These are phyloP conservation scores for Neodidymelliopsis sp. DNA, from an alignment of 2,329 filamentous ascomycete genomes.

Conservation along the genomic window DNA sequence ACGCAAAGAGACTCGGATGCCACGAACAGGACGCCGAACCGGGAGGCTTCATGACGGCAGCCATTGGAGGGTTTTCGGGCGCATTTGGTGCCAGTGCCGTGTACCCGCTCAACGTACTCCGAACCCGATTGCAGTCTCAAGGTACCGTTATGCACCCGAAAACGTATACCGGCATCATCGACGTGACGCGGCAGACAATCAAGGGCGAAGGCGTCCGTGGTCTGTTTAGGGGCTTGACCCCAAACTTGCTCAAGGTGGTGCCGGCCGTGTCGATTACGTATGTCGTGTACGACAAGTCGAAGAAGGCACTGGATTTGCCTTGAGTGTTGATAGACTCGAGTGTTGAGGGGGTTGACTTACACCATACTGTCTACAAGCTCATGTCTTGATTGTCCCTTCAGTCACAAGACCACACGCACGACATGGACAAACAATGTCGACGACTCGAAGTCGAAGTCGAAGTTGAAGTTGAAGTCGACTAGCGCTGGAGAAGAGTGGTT, in stretches of 20 bases:
- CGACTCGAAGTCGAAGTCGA: too few species aligned
- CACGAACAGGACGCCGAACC: slow-evolving; percentile 82
- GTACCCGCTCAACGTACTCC: slow-evolving; percentile 92
- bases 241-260: slow-evolving; percentile 94
- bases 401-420: too few species aligned
- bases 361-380: too few species aligned
- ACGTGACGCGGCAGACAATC: slow-evolving; percentile 85
- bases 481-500: slow-evolving; percentile 22
- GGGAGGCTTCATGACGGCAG: slow-evolving; percentile 82
- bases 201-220: slow-evolving; percentile 83
- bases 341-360: neutral
- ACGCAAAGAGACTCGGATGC: slow-evolving; percentile 72
- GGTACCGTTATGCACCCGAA: slow-evolving; percentile 90
- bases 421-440: too few species aligned
- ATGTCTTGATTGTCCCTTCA: too few species aligned
- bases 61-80: slow-evolving; percentile 89
- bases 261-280: slow-evolving; percentile 85
- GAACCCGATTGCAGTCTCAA: slow-evolving; percentile 91
- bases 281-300: slow-evolving; percentile 53
- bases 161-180: slow-evolving; percentile 89
- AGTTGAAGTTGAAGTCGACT: neutral
- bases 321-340: too few species aligned
- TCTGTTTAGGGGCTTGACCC: slow-evolving; percentile 92
- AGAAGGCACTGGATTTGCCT: slow-evolving; percentile 45
- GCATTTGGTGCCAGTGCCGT: slow-evolving; percentile 93